phyloP scores from a whole-genome alignment of 2,329 filamentous ascomycete genomes.

The Xylaria sp. region DNA sequence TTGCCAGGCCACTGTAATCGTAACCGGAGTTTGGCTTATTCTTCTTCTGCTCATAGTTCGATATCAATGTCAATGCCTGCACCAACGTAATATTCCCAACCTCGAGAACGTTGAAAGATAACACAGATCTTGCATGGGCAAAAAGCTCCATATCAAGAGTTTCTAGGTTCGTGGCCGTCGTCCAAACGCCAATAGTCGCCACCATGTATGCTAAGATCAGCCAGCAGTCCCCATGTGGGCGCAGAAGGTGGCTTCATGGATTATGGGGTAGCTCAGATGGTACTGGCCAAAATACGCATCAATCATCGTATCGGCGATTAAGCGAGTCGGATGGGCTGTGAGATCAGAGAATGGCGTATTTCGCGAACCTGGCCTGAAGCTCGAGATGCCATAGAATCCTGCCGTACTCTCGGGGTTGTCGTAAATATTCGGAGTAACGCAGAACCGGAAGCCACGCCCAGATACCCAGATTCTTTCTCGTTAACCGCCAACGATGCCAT shows the following conservation, averaged over 20 bases:
- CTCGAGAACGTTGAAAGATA: slow-evolving; percentile 36
- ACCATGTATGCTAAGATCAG: slow-evolving; percentile 27
- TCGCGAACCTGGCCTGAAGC: slow-evolving; percentile 1
- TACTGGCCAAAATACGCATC: slow-evolving; percentile 51
- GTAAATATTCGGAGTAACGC: slow-evolving; percentile 11
- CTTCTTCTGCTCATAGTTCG: slow-evolving; percentile 50
- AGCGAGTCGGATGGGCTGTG: slow-evolving; percentile 6
- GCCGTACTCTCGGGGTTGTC: neutral
- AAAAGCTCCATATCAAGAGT: slow-evolving; percentile 4
- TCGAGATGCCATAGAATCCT: neutral
- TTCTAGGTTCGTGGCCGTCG: slow-evolving; percentile 9
- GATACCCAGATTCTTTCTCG: slow-evolving; percentile 16
- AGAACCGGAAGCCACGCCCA: slow-evolving; percentile 8
- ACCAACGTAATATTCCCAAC: slow-evolving; percentile 41
- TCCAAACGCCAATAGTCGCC: slow-evolving; percentile 29
- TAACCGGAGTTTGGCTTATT: slow-evolving; percentile 58
- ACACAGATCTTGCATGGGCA: neutral
- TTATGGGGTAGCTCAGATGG: slow-evolving; percentile 51
- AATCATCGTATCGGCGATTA: slow-evolving; percentile 24
- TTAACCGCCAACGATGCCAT: slow-evolving; percentile 21
- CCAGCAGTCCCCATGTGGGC: slow-evolving; percentile 30
- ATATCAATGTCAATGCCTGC: slow-evolving; percentile 41
- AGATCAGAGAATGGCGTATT: neutral
- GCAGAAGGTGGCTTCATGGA: slow-evolving; percentile 43
- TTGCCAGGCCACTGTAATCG: slow-evolving; percentile 54